Base-by-base conservation (phyloP, 2,329 filamentous ascomycete genomes). In the Paraconiothyrium brasiliense region DNA sequence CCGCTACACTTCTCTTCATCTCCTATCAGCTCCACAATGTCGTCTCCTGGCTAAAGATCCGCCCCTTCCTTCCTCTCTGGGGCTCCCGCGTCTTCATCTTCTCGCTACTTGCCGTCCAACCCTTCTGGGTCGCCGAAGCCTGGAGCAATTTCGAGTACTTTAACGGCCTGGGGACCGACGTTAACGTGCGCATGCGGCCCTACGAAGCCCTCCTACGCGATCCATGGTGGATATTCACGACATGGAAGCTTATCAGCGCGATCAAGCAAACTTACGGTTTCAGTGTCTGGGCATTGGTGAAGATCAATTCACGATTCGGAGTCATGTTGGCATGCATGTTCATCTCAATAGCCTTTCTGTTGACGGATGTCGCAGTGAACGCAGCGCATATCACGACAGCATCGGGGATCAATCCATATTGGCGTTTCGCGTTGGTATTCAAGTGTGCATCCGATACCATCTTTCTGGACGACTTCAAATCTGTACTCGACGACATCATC, bases 221-320 rank as follows among this genome's bases (percentile, higher is more conserved):
- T 30, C 75, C 75, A 0, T 77, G 74, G 75, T 77, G 75, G 75
- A 77, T 77, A 14, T 77, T 76, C 43, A 78, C 74, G 0, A 77
- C 75, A 0, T 76, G 71, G 20, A 73, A 70, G 47, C 62, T 77
- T 9, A 67, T 76, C 32, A 59, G 68, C 35, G 64, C 71, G 7
- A 77, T 78, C 54, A 74, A 72, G 51, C 72, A 75, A 64, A 74
- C 75, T 2, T 77, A 78, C 41, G 64, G 67, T 0, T 75, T 74
- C 61, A 75, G 63, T 35, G 34, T 76, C 1, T 69, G 61, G 64
- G 62, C 61, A 1, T 58, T 77, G 3, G 47, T 75, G 22, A 60
- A 62, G 9, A 75, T 76, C 44, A 77, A 76, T 48, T 55, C 62
- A 3, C 62, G 75, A 4, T 77, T 77, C 32, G 74, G 73, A 4